Conservation (phyloP, 345 rosid genomes). For the Eucalyptus camaldulensis region DNA sequence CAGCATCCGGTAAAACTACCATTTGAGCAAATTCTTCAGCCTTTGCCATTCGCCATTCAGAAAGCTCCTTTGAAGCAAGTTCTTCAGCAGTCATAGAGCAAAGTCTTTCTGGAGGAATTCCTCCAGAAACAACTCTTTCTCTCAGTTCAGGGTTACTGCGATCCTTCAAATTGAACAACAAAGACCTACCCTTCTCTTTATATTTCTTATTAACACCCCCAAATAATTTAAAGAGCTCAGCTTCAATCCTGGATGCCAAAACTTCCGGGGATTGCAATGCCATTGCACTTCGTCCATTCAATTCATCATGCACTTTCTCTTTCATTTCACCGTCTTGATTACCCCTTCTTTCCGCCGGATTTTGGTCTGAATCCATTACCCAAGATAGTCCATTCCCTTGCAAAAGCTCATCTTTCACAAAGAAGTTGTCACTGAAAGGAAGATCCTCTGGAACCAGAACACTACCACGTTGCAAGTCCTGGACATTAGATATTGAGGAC, state of each 20-base stretch:
- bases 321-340: conserved; percentile 3
- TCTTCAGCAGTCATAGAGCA: conserved; percentile 94
- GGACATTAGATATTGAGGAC: conserved; percentile 9
- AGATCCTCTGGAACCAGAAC: conserved; percentile 42
- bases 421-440: conserved; percentile 57
- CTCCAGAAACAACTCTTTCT: conserved; percentile 66
- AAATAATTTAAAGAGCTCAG: conserved; percentile 64
- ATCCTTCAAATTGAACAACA: conserved; percentile 84
- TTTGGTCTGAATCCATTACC: conserved; percentile 48
- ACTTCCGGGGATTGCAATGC: conserved; percentile 21
- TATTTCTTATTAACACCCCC: conserved; percentile 97
- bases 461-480: conserved; percentile 23
- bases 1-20: conserved; percentile 75
- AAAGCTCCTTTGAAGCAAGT: conserved; percentile 91
- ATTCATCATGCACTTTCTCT: not conserved
- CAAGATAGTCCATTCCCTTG: conserved; percentile 94
- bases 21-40: conserved; percentile 91
- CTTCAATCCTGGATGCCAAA: conserved; percentile 61
- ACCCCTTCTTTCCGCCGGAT: conserved; percentile 14
- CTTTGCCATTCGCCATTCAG: conserved; percentile 91
- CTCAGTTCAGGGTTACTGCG: conserved; percentile 80
- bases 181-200: conserved; percentile 84
- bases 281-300: not conserved
- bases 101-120: conserved; percentile 49
- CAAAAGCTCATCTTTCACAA: conserved; percentile 82